A percentile compares a stretch with the other conserved stretches of the same genome.
Evolutionary conservation across 2,329 filamentous ascomycete species (phyloP).

Genomic region (Lachnellula occidentalis): DNA sequence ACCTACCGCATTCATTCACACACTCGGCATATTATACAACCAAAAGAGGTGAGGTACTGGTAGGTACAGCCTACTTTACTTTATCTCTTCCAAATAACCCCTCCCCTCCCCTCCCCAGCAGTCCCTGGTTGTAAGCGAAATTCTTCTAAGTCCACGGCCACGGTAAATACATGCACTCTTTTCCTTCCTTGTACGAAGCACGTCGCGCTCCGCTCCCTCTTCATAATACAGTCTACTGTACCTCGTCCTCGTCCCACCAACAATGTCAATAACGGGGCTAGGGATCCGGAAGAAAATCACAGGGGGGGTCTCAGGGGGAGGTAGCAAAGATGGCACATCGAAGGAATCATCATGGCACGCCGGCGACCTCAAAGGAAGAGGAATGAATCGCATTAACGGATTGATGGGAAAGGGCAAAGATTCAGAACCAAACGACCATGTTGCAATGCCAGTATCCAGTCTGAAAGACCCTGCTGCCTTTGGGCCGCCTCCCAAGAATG

Average conservation of each 20-base stretch:
- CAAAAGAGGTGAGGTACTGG: neutral
- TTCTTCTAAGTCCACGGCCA: neutral
- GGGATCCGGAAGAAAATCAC: slow-evolving; percentile 42
- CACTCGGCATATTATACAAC: neutral
- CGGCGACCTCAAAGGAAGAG: slow-evolving; percentile 35
- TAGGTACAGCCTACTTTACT: neutral
- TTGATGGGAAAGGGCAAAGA: slow-evolving; percentile 33
- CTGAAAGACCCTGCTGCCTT: slow-evolving; percentile 61
- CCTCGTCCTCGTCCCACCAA: neutral
- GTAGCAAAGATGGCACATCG: slow-evolving; percentile 44
- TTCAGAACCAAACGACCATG: slow-evolving; percentile 19
- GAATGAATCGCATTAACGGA: slow-evolving; percentile 31
- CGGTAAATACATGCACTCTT: neutral
- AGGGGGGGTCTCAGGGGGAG: slow-evolving; percentile 49
- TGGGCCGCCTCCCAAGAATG: slow-evolving; percentile 59
- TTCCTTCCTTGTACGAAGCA: neutral
- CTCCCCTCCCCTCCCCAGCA: no score
- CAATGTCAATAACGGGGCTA: slow-evolving; percentile 16
- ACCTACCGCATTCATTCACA: neutral
- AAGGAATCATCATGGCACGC: slow-evolving; percentile 47
- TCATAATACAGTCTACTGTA: neutral
- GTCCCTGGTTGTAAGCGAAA: no score
- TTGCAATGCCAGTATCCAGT: slow-evolving; percentile 47
- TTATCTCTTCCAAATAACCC: neutral
- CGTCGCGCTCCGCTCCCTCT: neutral